Conservation (phyloP, 108 stramenopile species). For the Epipyxis sp. region DNA sequence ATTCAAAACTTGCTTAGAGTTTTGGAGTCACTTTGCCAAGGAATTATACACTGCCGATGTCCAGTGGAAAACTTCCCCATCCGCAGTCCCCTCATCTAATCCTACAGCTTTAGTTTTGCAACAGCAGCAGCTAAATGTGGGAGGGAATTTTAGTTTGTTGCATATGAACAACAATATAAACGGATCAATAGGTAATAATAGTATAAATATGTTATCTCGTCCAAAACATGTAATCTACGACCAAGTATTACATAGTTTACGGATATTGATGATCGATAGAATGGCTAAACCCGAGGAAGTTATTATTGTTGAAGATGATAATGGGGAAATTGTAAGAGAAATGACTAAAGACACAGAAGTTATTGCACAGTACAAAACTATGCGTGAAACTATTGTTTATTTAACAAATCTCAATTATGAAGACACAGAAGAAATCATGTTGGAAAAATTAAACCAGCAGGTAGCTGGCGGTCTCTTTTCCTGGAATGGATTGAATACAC, state of each 20-base stretch:
- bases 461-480: conserved; percentile 31
- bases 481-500: conserved; percentile 81
- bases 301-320: conserved; percentile 96
- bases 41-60: conserved; percentile 78
- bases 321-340: conserved; percentile 94
- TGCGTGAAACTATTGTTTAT: conserved; percentile 95
- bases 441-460: conserved; percentile 90
- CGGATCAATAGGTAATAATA: neutral
- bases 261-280: conserved; percentile 89
- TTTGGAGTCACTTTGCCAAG: conserved; percentile 90
- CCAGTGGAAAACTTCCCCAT: neutral
- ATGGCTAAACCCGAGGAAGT: conserved; percentile 99
- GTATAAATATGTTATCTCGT: neutral
- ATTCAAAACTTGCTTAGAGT: conserved; percentile 95
- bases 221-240: conserved; percentile 64
- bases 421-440: conserved; percentile 96
- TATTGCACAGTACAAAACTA: conserved; percentile 98
- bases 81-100: neutral
- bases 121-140: too few species aligned
- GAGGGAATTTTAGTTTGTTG: too few species aligned
- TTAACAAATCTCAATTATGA: conserved; percentile 95
- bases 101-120: neutral
- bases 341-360: conserved; percentile 96
- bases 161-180: too few species aligned
- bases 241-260: conserved; percentile 74